These are phyloP conservation scores for Neurospora sp. DNA, from an alignment of 495 filamentous ascomycete species.

Conservation along the genomic window DNA sequence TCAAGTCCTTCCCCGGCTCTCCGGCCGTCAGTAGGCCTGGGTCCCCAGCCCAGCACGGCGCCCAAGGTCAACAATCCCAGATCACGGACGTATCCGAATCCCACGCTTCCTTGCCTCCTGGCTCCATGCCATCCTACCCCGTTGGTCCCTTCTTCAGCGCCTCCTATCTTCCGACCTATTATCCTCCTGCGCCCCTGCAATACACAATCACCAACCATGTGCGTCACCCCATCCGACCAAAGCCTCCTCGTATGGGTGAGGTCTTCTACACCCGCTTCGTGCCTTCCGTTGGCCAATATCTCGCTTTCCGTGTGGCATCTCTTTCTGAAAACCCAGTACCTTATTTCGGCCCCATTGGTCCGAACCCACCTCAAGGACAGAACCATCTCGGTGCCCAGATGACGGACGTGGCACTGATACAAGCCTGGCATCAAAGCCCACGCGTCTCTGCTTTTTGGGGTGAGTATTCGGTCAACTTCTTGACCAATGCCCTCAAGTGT, in stretches of 20 bases:
- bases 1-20: slow-evolving; percentile 46
- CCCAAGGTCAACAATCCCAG: slow-evolving; percentile 1
- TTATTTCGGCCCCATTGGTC: slow-evolving; percentile 42
- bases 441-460: slow-evolving; percentile 81
- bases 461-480: slow-evolving; percentile 55
- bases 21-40: slow-evolving; percentile 43
- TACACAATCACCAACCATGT: slow-evolving; percentile 70
- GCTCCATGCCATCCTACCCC: slow-evolving; percentile 24
- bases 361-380: slow-evolving; percentile 22
- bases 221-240: slow-evolving; percentile 80
- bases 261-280: slow-evolving; percentile 84
- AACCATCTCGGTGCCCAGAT: slow-evolving; percentile 20
- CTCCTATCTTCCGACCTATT: slow-evolving; percentile 84
- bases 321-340: slow-evolving; percentile 42
- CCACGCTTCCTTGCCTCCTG: slow-evolving; percentile 5
- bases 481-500: slow-evolving; percentile 50
- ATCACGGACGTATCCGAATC: slow-evolving; percentile 17
- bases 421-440: slow-evolving; percentile 84
- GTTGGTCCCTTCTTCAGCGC: slow-evolving; percentile 61
- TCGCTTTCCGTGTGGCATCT: slow-evolving; percentile 77
- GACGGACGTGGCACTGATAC: slow-evolving; percentile 63
- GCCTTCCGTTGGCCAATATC: slow-evolving; percentile 69
- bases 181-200: slow-evolving; percentile 69
- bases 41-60: slow-evolving; percentile 46
- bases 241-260: slow-evolving; percentile 79